Percentiles rank a stretch among this genome's conserved stretches.
Evolutionary conservation across 2,329 filamentous ascomycete species (phyloP).

Genomic region (Calonectria ilicicola): DNA sequence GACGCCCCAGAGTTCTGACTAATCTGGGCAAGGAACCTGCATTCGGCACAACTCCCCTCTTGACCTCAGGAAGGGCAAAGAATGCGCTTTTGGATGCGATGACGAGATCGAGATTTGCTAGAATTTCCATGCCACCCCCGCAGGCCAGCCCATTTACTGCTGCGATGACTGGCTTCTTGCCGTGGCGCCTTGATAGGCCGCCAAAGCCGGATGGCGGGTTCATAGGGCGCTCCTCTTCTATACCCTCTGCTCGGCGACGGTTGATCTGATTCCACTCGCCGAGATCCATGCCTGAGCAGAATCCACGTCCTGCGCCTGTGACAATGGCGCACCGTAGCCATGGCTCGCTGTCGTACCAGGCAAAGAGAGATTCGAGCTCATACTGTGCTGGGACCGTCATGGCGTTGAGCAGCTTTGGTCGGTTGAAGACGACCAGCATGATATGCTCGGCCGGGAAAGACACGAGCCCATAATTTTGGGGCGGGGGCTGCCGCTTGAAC

Average conservation of each 20-base stretch:
- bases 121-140: conserved; percentile 83
- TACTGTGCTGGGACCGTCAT: conserved; percentile 42
- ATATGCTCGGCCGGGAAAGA: conserved; percentile 40
- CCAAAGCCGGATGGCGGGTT: conserved; percentile 66
- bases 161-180: conserved; percentile 81
- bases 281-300: conserved; percentile 77
- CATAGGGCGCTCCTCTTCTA: conserved; percentile 39
- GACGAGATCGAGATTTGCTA: conserved; percentile 79
- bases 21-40: conserved; percentile 79
- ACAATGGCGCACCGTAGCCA: conserved; percentile 71
- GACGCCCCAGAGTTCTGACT: conserved; percentile 73
- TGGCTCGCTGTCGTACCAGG: conserved; percentile 74
- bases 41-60: conserved; percentile 76
- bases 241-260: conserved; percentile 32
- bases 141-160: conserved; percentile 82
- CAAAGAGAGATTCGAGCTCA: conserved; percentile 60
- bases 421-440: conserved; percentile 42
- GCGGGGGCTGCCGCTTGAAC: conserved; percentile 35
- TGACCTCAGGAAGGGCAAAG: conserved; percentile 80
- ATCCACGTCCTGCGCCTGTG: conserved; percentile 72
- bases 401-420: conserved; percentile 38
- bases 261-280: conserved; percentile 53
- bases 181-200: conserved; percentile 72
- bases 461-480: conserved; percentile 34
- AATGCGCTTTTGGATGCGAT: conserved; percentile 68